Evolutionary conservation across 1,139 yeast species (phyloP), one percentile per base, ranked within the genome.

Genomic region (Candida tetrigidarum): DNA sequence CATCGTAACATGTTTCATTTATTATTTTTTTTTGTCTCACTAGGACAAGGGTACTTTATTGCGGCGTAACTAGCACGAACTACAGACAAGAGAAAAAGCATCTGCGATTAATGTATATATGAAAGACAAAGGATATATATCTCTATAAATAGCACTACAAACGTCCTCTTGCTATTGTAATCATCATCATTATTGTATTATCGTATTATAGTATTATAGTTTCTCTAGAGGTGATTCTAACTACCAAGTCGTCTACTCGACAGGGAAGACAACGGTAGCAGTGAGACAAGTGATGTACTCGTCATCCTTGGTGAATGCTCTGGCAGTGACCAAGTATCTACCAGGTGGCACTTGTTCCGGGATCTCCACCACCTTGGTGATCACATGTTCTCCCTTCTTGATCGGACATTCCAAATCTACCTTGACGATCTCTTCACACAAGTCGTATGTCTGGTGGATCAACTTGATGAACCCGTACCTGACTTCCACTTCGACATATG

Each of bases 331-430:
- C 36, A 80, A 69, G 69, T 93, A 93, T 63, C 80, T 86, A 37
- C 98, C 99, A 23, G 98, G 97, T 48, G 99, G 98, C 20, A 92
- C 96, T 65, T 90, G 95, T n/a, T 76, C 72, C 15, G 99, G 99
- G 50, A 93, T 81, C 56, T 84, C 92, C 27, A 93, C 95, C 38
- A 72, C 67, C 66, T 91, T 90, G 29, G 76, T 66, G 49, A 93
- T 69, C 43, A 72, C 69, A 56, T 89, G 84, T 44, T 69, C 64
- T 5, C 98, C 99, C 54, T 80, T 71, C 44, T 73, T 60, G 46
- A 93, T 67, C 2, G 99, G 99, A 63, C 99, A 93, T 43, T 74
- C 74, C 63, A 84, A 69, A 59, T 88, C 96, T 39, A 91, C 92
- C 58, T 90, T 87, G 46, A 81, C 80, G 49, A 90, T 75, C 61